Base-by-base conservation (phyloP, 2,329 filamentous ascomycete genomes). In the Arthrobotrys pseudoclavata region DNA sequence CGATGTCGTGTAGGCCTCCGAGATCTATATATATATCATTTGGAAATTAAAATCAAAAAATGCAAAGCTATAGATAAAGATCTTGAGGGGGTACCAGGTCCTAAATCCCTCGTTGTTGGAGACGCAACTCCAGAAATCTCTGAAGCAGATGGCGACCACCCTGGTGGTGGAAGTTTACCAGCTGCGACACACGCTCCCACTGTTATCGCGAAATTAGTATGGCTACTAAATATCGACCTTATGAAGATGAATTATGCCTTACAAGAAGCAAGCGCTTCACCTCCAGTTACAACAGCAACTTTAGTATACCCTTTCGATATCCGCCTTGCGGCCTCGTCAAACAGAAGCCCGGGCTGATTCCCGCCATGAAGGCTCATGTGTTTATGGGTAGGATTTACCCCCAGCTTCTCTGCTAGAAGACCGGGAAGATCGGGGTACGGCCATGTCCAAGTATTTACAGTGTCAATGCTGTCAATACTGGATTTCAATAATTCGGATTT, bases 401-500 rank as follows among this genome's bases (percentile, higher is more conserved):
- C 85, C 1, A 91, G 82, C 42, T 84, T 85, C 45, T 86, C 79
- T 0, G 86, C 84, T 4, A 92, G 81, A 0, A 88, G 83, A 4
- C 84, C 85, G 0, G 89, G 88, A 1, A 91, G 82, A 81, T 91
- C 87, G 0, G 85, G 83, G 81, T 91, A 91, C 0, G 87, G 86
- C 89, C 89, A 91, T 0, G 89, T 90, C 89, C 89, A 91, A 0
- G 88, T 88, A 47, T 85, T 86, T 9, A 91, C 89, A 3, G 90
- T 86, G 50, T 87, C 84, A 53, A 91, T 84, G 79, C 87, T 88
- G 81, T 91, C 89, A 64, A 90, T 86, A 0, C 83, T 82, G 0
- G 83, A 80, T 75, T 85, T 84, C 0, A 90, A 81, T 1, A 81
- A 70, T 1, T 81, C 45, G 1, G 82, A 80, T 0, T 50, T 22